A percentile compares a stretch with the other conserved stretches of the same genome.
phyloP scores from a whole-genome alignment of 306 rosid genomes.

The Gleditsia sinensis region DNA sequence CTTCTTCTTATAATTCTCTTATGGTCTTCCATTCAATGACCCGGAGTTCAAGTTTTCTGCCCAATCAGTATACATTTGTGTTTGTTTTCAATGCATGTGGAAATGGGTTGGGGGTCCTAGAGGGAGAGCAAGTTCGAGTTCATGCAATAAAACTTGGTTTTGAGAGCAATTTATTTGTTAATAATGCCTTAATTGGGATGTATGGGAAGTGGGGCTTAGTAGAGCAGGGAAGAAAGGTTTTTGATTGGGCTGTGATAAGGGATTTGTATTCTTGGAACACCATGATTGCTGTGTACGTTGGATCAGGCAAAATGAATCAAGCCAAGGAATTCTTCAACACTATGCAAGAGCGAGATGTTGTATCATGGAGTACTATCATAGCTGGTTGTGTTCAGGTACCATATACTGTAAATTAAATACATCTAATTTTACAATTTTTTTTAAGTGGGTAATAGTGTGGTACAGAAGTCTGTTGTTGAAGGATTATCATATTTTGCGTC shows the following conservation, averaged over 20 bases:
- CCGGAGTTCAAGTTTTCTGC: constrained; percentile 30
- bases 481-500: constrained; percentile 12
- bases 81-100: constrained; percentile 58
- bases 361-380: constrained; percentile 69
- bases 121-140: constrained; percentile 57
- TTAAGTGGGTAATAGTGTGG: not conserved
- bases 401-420: not conserved
- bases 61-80: constrained; percentile 61
- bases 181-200: constrained; percentile 64
- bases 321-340: constrained; percentile 54
- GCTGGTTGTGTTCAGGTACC: constrained; percentile 80
- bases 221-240: constrained; percentile 52
- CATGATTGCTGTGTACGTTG: constrained; percentile 53
- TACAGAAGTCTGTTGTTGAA: not conserved
- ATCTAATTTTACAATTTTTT: not conserved
- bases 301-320: constrained; percentile 43
- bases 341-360: constrained; percentile 64
- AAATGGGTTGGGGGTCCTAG: constrained; percentile 49
- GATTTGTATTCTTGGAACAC: constrained; percentile 76
- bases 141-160: constrained; percentile 57
- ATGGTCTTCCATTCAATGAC: constrained; percentile 34
- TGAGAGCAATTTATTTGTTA: constrained; percentile 62
- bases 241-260: constrained; percentile 39
- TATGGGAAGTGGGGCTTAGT: constrained; percentile 53
- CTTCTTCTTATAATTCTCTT: constrained; percentile 44